A percentile compares a stretch with the other conserved stretches of the same genome.
These are phyloP conservation scores for Ceratopteris richardii DNA, from an alignment of 75 land plant genomes.

Conservation along the genomic window DNA sequence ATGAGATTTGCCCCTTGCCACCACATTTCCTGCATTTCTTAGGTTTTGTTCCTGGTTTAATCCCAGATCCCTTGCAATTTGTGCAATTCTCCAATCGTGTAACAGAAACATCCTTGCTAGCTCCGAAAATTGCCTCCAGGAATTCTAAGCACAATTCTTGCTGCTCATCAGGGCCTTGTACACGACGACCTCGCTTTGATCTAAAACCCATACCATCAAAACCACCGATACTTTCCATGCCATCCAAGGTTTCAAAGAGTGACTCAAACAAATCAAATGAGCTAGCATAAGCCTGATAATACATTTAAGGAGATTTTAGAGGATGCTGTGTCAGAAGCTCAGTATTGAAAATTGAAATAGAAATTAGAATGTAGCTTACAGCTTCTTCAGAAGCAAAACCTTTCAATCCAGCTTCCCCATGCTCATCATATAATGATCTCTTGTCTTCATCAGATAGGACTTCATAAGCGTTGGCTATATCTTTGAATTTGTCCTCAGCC, in stretches of 20 bases:
- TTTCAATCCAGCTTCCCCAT: slow-evolving; percentile 37
- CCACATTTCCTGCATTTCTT: slow-evolving; percentile 28
- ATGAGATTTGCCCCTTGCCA: slow-evolving; percentile 35
- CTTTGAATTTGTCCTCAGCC: slow-evolving; percentile 35
- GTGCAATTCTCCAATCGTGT: slow-evolving; percentile 23
- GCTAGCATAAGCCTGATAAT: slow-evolving; percentile 19
- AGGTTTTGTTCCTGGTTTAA: slow-evolving; percentile 30
- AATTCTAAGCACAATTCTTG: slow-evolving; percentile 27
- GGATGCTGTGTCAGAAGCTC: too few relatives aligned
- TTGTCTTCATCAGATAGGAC: slow-evolving; percentile 37
- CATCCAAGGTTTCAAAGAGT: slow-evolving; percentile 18
- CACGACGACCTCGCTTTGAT: slow-evolving; percentile 17
- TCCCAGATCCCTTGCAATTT: slow-evolving; percentile 30
- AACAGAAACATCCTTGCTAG: slow-evolving; percentile 24
- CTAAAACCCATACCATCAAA: slow-evolving; percentile 22
- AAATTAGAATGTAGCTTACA: slow-evolving; percentile 56
- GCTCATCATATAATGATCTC: slow-evolving; percentile 24
- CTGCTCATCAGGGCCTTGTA: slow-evolving; percentile 33
- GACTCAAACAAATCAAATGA: slow-evolving; percentile 36
- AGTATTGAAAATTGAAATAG: neutral
- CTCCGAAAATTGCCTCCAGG: slow-evolving; percentile 30
- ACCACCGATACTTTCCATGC: slow-evolving; percentile 12
- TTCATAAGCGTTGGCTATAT: slow-evolving; percentile 36
- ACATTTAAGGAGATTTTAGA: too few relatives aligned
- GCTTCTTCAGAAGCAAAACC: slow-evolving; percentile 14